Evolutionary conservation across 345 rosid genomes (phyloP), one percentile per base, ranked within the genome.

Genomic region (Physaria fendleri): DNA sequence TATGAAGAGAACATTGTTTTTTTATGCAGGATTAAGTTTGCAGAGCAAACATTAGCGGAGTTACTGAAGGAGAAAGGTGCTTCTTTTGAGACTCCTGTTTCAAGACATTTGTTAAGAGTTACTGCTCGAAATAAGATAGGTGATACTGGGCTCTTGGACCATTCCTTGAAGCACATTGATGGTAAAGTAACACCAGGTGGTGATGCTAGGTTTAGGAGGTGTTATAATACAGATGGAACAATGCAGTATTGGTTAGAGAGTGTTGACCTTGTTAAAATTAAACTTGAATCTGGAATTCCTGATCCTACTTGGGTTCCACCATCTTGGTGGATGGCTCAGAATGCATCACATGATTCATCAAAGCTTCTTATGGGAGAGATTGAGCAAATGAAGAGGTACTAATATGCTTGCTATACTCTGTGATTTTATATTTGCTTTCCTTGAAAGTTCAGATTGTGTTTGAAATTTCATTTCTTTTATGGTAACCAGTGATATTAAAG

Each of bases 61-160:
- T 69, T 92, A 41, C 24, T 92, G 81, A 92, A 77, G 76, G 82
- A 80, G 65, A 82, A 82, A 78, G 84, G 85, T 39, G 96, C 96
- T 66, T 72, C 74, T 15, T 77, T 79, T 69, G 90, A 82, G 46
- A 70, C 77, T 5, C 90, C 95, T 59, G 68, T 92, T 58, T 56
- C 92, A 8, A 73, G 96, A 44, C 58, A 68, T 7, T 67, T 62
- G 37, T 77, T 92, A 66, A 80, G 95, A 79, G 22, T 8, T 30
- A 79, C 75, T 33, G 95, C 88, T 35, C 93, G 95, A 15, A 76
- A 68, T 61, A 71, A 54, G 45, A 86, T 92, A 59, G 92, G 93
- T 54, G 98, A 92, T 56, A 92, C 96, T 56, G 98, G 98, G 13
- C 88, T 92, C 46, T 82, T 92, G 74, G 98, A 92, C 73, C 98